Conservation (phyloP, 2,329 filamentous ascomycete genomes). For the Rugonectria rugulosa region DNA sequence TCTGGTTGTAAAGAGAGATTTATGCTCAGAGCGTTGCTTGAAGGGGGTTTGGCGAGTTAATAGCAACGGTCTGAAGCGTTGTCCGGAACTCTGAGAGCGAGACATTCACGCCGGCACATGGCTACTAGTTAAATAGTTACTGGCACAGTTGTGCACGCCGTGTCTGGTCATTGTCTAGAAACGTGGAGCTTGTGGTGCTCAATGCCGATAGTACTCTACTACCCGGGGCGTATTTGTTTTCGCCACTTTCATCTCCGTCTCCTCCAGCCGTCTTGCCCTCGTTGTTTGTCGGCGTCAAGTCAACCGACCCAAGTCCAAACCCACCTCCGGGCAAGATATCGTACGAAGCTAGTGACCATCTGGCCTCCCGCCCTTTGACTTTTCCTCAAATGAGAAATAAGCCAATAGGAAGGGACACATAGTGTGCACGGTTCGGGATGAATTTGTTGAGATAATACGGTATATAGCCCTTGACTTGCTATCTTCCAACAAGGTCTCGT, state of each 20-base stretch:
- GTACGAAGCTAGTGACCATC: not conserved
- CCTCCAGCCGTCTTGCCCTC: not conserved
- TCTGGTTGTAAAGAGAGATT: not conserved
- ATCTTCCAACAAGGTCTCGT: no score
- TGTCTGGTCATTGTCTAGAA: constrained; percentile 4
- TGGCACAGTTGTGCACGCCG: not conserved
- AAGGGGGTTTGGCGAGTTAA: not conserved
- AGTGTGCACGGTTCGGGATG: no score
- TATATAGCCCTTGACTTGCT: not conserved
- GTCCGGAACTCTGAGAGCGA: no score
- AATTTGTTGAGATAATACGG: no score
- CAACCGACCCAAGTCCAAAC: no score
- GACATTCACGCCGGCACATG: no score
- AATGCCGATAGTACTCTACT: not conserved
- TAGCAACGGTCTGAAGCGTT: not conserved
- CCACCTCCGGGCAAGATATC: not conserved
- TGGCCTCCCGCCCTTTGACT: not conserved
- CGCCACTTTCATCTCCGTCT: not conserved
- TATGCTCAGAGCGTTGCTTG: not conserved
- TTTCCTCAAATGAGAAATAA: no score
- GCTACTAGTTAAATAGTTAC: no score
- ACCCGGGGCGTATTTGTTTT: not conserved
- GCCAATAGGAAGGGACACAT: no score
- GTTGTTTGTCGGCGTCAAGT: no score
- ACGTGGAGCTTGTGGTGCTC: no score